A percentile compares a stretch with the other conserved stretches of the same genome.
These are phyloP conservation scores for Gloeopeniophorella convolvens DNA, from an alignment of 768 basidiomycete genomes.

Conservation along the genomic window DNA sequence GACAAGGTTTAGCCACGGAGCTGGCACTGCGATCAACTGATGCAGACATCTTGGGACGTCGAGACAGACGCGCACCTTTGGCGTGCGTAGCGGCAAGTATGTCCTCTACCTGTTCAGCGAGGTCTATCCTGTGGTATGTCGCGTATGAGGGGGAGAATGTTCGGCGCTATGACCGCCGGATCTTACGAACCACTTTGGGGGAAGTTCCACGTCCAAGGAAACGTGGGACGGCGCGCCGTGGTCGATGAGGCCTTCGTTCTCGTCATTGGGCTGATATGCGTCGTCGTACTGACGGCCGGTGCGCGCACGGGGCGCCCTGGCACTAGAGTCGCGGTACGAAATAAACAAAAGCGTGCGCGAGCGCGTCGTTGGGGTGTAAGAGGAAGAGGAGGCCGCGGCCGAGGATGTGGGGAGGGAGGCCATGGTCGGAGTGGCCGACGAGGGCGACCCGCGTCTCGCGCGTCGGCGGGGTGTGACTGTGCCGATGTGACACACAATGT, in stretches of 20 bases:
- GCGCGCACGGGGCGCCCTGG: slow-evolving; percentile 38
- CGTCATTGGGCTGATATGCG: slow-evolving; percentile 46
- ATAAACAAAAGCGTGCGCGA: slow-evolving; percentile 90
- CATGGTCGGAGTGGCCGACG: slow-evolving; percentile 11
- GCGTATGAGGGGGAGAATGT: slow-evolving; percentile 20
- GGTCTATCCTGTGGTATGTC: slow-evolving; percentile 69
- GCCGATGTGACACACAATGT: not conserved
- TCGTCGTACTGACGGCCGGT: slow-evolving; percentile 40
- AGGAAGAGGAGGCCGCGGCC: slow-evolving; percentile 28
- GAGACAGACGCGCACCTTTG: slow-evolving; percentile 59
- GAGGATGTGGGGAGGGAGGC: slow-evolving; percentile 29
- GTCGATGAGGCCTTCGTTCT: slow-evolving; percentile 60
- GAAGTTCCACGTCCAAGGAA: slow-evolving; percentile 53
- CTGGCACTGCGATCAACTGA: slow-evolving; percentile 17
- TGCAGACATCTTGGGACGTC: slow-evolving; percentile 10
- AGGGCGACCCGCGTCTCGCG: too few species aligned
- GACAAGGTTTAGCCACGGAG: slow-evolving; percentile 19
- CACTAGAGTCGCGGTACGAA: slow-evolving; percentile 80
- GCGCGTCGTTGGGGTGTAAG: slow-evolving; percentile 49
- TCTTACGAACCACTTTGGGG: slow-evolving; percentile 74
- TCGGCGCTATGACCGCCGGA: slow-evolving; percentile 14
- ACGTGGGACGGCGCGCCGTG: slow-evolving; percentile 40
- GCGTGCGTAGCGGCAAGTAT: slow-evolving; percentile 58
- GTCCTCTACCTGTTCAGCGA: slow-evolving; percentile 83
- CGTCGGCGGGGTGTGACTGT: not conserved